Evolutionary conservation across 352 stramenopile species (phyloP).

Genomic region (Phytophthora aleatoria): DNA sequence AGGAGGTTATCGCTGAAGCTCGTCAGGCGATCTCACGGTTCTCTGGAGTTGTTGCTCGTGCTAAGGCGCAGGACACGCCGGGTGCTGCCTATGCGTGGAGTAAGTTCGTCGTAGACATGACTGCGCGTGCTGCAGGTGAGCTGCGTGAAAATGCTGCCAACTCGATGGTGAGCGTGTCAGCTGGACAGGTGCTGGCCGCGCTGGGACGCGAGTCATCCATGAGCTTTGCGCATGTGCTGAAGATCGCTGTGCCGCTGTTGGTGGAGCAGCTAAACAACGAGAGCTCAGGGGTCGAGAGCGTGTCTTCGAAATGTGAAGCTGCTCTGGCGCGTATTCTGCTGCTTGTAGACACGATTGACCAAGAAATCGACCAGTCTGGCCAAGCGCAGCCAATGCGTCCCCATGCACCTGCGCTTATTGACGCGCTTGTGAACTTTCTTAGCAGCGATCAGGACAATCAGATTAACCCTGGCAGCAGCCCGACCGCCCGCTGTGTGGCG

Average conservation of each 20-base stretch:
- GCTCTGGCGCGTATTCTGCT: slow-evolving; percentile 65
- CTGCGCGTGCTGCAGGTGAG: slow-evolving; percentile 65
- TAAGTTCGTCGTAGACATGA: slow-evolving; percentile 86
- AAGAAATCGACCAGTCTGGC: slow-evolving; percentile 80
- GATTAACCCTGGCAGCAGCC: slow-evolving; percentile 28
- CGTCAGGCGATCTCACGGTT: slow-evolving; percentile 69
- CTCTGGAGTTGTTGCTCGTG: slow-evolving; percentile 62
- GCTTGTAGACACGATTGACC: slow-evolving; percentile 83
- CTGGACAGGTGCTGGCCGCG: slow-evolving; percentile 67
- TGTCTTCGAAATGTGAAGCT: slow-evolving; percentile 72
- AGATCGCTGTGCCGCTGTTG: slow-evolving; percentile 63
- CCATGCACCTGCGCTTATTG: slow-evolving; percentile 60
- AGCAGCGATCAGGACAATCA: slow-evolving; percentile 35
- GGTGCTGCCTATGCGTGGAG: slow-evolving; percentile 80
- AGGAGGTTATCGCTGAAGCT: slow-evolving; percentile 74
- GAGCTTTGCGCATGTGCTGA: slow-evolving; percentile 75
- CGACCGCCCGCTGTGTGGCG: slow-evolving; percentile 64
- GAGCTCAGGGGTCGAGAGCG: slow-evolving; percentile 31
- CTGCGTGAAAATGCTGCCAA: slow-evolving; percentile 74
- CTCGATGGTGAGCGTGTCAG: slow-evolving; percentile 81
- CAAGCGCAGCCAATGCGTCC: slow-evolving; percentile 76
- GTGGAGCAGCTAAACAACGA: slow-evolving; percentile 60
- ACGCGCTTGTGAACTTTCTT: slow-evolving; percentile 64
- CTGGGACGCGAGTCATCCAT: slow-evolving; percentile 70
- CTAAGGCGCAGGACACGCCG: slow-evolving; percentile 55